A percentile compares a stretch with the other conserved stretches of the same genome.
These are phyloP conservation scores for Atkinsonella hypoxylon DNA, from an alignment of 2,329 filamentous ascomycete genomes.

Conservation along the genomic window DNA sequence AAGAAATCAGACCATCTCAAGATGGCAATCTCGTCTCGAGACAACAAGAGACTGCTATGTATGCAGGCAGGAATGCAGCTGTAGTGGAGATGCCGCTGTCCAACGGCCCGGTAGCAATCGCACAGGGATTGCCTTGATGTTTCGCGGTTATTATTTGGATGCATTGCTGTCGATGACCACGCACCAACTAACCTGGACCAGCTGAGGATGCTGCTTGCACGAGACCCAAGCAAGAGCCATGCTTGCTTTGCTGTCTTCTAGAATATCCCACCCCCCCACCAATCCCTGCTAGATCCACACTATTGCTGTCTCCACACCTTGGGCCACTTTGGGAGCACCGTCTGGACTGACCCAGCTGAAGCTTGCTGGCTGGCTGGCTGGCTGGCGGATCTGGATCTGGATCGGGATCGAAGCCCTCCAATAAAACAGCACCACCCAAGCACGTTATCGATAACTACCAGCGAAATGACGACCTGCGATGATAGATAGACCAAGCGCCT, in stretches of 20 bases:
- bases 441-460: too few species aligned
- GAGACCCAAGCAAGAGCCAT: background rate
- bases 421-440: too few species aligned
- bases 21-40: background rate
- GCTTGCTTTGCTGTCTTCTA: slow-evolving; percentile 10
- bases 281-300: background rate
- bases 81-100: slow-evolving; percentile 9
- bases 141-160: too few species aligned
- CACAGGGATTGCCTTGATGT: background rate
- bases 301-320: background rate
- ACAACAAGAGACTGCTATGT: background rate
- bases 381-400: background rate
- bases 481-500: too few species aligned
- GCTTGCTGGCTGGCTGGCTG: background rate
- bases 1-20: background rate
- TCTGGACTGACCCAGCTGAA: background rate
- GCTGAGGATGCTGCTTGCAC: slow-evolving; percentile 10
- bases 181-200: slow-evolving; percentile 17
- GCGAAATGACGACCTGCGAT: too few species aligned
- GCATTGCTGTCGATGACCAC: background rate
- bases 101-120: slow-evolving; percentile 22
- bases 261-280: slow-evolving; percentile 9
- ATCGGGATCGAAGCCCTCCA: background rate
- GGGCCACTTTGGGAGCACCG: background rate
- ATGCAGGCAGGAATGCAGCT: background rate